Base-by-base conservation (phyloP, 768 basidiomycete genomes). In the Termitomyces sp. region DNA sequence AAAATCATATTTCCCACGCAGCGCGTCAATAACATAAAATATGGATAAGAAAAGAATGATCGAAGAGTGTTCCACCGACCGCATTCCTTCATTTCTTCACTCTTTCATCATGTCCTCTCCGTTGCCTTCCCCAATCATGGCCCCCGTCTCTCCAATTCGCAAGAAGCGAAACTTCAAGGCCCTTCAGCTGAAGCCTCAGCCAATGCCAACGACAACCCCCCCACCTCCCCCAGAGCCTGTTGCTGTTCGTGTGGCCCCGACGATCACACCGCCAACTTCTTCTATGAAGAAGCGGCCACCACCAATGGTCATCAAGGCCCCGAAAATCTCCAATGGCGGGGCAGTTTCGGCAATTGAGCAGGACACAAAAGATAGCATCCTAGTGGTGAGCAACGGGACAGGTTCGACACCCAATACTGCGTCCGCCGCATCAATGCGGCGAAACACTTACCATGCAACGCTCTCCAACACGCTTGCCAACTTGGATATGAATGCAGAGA, bases 141-240 rank as follows among this genome's bases (percentile, higher is more conserved):
- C 64, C 17, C 56, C 64, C 17, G 16, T 60, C 14, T 63, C 65
- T 17, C 85, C 87, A 53, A 82, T 92, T 60, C 88, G 92, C 73
- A 92, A 92, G 81, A 95, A 95, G 71, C 86, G 92, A 60, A 95
- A 95, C 70, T 93, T 92, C 82, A 94, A 92, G 73, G 85, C 82
- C 38, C 82, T 95, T 9, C 84, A 87, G 74, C 85, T 95, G 68
- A 79, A 82, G 63, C 84, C 87, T 56, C 60, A 79, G 44, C 71
- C 73, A 45, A 69, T 79, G 21, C 63, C 75, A 40, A 57, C 68
- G n/a, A 68, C 78, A 2, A 68, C 76, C 4, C 59, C 72, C 21
- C 73, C 78, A 52, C 65, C 67, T 63, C 69, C 69, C 32, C 63
- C 72, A 53, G 73, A 76, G 55, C 76, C 78, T 41, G 71, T 81